Conservation (phyloP, 495 filamentous ascomycete species). For the Delitschia confertaspora region DNA sequence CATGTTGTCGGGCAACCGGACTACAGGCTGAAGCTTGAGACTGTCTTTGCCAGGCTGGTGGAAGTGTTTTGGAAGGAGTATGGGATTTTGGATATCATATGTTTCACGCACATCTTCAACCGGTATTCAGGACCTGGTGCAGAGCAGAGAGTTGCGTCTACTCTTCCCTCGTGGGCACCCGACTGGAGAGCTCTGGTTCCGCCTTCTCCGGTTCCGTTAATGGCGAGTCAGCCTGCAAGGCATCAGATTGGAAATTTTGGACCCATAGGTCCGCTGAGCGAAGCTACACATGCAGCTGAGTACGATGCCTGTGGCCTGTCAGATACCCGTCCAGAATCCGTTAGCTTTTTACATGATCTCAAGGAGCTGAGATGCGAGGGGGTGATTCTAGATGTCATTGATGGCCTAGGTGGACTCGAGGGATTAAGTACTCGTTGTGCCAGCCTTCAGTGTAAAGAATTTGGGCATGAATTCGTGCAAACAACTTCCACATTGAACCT, state of each 20-base stretch:
- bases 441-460: no score
- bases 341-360: conserved; percentile 7
- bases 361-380: conserved; percentile 18
- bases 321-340: not conserved
- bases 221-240: conserved; percentile 17
- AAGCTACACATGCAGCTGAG: not conserved
- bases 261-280: conserved; percentile 3
- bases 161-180: conserved; percentile 11
- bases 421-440: conserved; percentile 6
- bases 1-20: conserved; percentile 4
- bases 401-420: conserved; percentile 5
- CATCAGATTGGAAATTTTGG: conserved; percentile 14
- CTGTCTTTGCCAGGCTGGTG: conserved; percentile 9
- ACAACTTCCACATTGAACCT: no score
- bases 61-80: conserved; percentile 12
- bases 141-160: not conserved
- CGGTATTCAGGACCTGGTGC: conserved; percentile 1
- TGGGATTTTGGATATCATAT: conserved; percentile 13
- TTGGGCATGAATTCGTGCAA: no score
- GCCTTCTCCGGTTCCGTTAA: conserved; percentile 11
- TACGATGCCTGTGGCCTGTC: conserved; percentile 5
- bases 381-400: conserved; percentile 7
- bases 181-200: conserved; percentile 9
- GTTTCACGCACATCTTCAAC: conserved; percentile 16
- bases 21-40: conserved; percentile 2